These are phyloP conservation scores for Schwanniomyces sp. DNA, from an alignment of 805 yeast genomes.

Conservation along the genomic window DNA sequence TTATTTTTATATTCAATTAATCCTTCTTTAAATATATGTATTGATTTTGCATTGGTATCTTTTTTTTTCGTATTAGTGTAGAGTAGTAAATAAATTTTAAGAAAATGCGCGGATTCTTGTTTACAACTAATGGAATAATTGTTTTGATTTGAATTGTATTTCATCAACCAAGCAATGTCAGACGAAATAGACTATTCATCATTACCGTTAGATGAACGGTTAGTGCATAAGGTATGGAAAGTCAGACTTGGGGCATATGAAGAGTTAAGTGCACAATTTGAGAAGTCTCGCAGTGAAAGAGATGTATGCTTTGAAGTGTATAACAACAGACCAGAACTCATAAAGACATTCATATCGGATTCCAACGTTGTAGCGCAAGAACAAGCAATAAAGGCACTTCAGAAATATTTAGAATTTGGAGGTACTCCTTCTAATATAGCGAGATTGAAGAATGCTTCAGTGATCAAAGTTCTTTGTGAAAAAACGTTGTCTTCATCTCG, in stretches of 20 bases:
- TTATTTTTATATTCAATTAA: background rate
- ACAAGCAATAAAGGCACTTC: conserved; percentile 61
- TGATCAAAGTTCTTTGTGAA: conserved; percentile 62
- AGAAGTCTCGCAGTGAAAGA: conserved; percentile 51
- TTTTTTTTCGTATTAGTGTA: background rate
- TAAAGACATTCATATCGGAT: conserved; percentile 66
- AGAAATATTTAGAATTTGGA: conserved; percentile 56
- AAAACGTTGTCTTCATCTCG: conserved; percentile 79
- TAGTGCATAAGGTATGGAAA: conserved; percentile 79
- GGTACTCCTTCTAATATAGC: conserved; percentile 41
- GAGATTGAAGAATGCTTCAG: conserved; percentile 39
- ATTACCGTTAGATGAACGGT: conserved; percentile 65
- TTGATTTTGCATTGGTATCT: background rate
- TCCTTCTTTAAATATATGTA: background rate
- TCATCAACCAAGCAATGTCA: conserved; percentile 16
- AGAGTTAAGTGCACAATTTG: conserved; percentile 55
- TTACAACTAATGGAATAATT: background rate
- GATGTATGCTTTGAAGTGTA: conserved; percentile 56
- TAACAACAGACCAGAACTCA: conserved; percentile 51
- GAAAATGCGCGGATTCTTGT: background rate
- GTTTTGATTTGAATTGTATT: background rate
- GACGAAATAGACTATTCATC: conserved; percentile 59
- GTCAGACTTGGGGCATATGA: conserved; percentile 80
- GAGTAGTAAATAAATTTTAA: background rate
- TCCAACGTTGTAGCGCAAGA: conserved; percentile 92